A percentile compares a stretch with the other conserved stretches of the same genome.
These are phyloP conservation scores for Plasmodium vivax DNA, from an alignment of 169 alveolate species.

Conservation along the genomic window DNA sequence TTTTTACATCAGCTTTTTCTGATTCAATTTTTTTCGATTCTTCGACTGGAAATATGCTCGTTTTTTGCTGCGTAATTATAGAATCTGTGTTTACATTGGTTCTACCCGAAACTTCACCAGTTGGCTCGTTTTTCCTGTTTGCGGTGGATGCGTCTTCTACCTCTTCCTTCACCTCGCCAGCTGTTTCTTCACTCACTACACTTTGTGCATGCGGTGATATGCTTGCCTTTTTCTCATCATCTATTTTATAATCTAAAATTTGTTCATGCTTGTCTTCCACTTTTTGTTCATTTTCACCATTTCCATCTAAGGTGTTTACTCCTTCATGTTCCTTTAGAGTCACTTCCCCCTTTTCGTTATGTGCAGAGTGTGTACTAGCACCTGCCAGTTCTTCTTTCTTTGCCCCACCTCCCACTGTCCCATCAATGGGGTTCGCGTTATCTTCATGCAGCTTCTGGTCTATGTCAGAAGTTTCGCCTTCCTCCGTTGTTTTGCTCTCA, in stretches of 20 bases:
- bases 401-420: background rate
- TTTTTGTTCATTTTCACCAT: conserved; percentile 6
- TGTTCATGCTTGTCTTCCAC: background rate
- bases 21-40: background rate
- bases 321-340: background rate
- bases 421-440: background rate
- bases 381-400: background rate
- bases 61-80: conserved; percentile 10
- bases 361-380: background rate
- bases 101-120: background rate
- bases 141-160: background rate
- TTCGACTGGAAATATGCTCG: background rate
- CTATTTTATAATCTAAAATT: background rate
- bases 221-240: background rate
- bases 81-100: background rate
- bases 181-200: background rate
- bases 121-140: background rate
- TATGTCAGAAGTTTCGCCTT: background rate
- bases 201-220: conserved; percentile 8
- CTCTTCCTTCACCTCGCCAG: background rate
- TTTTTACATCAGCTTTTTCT: background rate
- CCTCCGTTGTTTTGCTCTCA: background rate
- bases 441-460: background rate
- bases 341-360: background rate
- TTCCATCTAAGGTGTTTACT: conserved; percentile 6